Conservation (phyloP, 257 asterid genomes). For the Fraxinus cuspidata region DNA sequence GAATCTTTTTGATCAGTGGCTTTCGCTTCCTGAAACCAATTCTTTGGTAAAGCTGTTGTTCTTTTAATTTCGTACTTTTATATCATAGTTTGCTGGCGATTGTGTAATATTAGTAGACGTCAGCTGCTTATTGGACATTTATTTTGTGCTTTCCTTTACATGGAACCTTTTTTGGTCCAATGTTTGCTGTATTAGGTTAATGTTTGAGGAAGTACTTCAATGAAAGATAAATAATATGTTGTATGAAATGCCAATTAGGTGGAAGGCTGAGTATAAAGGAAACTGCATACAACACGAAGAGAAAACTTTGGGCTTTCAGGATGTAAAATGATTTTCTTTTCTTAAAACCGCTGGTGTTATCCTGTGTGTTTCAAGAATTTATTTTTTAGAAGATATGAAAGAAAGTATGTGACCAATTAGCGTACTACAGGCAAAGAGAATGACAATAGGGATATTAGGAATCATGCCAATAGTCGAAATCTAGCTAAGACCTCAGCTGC, state of each 20-base stretch:
- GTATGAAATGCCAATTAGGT: slow-evolving; percentile 15
- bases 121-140: neutral
- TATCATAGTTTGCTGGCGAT: neutral
- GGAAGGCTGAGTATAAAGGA: neutral
- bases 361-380: neutral
- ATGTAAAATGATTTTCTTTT: neutral
- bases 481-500: slow-evolving; percentile 5
- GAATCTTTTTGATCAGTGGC: slow-evolving; percentile 93
- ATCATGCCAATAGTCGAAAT: neutral
- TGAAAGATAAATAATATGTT: neutral
- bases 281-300: neutral
- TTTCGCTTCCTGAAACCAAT: slow-evolving; percentile 83
- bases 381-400: neutral
- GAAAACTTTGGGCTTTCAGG: neutral
- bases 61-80: neutral
- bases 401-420: neutral
- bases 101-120: slow-evolving; percentile 6
- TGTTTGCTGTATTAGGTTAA: slow-evolving; percentile 13
- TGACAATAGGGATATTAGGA: neutral
- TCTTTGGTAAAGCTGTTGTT: slow-evolving; percentile 53
- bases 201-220: slow-evolving; percentile 10
- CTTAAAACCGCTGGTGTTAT: neutral
- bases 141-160: slow-evolving; percentile 20
- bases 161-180: neutral
- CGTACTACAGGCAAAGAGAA: neutral